Evolutionary conservation across 306 rosid genomes (phyloP), one percentile per base, ranked within the genome.

Genomic region (Carpinus fangiana): DNA sequence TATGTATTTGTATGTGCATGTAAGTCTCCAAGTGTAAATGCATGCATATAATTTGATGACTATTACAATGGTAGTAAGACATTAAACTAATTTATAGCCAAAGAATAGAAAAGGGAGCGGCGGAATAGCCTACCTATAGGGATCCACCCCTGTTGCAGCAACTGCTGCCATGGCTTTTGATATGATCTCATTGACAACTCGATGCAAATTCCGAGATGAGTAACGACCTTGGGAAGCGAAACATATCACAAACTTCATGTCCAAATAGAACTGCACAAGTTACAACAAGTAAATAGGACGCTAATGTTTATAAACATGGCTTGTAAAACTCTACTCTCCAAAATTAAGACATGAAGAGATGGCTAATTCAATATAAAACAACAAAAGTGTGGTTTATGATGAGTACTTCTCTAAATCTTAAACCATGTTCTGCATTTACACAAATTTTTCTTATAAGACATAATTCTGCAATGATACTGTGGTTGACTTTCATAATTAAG

Each of bases 221-320:
- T 90, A 96, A 43, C 98, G 98, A 38, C 97, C 92, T 71, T 96
- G 96, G 84, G 96, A 88, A 76, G 97, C 97, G 86, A 96, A 96
- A 85, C 91, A 86, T 71, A 89, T 85, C 69, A 93, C 99, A n/a
- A 96, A 96, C 90, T 91, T 96, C 99, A 96, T 96, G 79, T 96
- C 99, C 87, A 96, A 84, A 83, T 93, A 96, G 82, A 96, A 93
- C 99, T 96, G 99, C 96, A 87, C 66, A 73, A 74, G 16, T 66
- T 59, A 80, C 16, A 72, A 81, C 13, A 71, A 51, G 77, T 72
- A 46, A 67, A 76, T 31, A 75, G n/a, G 73, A 3, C 64, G 76
- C 74, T 41, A 59, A 59, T 59, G 46, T 23, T 34, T 34, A 14
- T 17, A 71, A 11, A 28, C 41, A 4, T 41, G 23, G 28, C 67